phyloP scores from a whole-genome alignment of 441 rosid species.

The Rhodomyrtus psidioides region DNA sequence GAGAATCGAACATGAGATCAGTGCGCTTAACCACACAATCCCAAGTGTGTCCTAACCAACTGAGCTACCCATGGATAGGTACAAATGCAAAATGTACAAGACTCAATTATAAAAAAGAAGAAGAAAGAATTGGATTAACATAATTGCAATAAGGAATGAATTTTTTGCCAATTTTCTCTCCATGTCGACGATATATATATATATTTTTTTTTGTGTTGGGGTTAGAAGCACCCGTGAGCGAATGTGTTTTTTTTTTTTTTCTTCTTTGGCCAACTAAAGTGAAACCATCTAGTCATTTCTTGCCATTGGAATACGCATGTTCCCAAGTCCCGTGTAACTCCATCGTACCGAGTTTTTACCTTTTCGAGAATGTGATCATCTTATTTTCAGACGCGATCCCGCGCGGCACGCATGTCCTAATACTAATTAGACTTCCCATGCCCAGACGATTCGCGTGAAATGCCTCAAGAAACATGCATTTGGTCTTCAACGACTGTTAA shows the following conservation, averaged over 20 bases:
- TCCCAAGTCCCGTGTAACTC: neutral
- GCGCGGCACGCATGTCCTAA: neutral
- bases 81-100: too few species aligned
- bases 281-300: neutral
- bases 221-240: fast-evolving
- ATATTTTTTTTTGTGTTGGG: too few species aligned
- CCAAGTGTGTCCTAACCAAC: too few species aligned
- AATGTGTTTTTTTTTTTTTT: neutral
- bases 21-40: too few species aligned
- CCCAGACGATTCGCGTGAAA: neutral
- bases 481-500: neutral
- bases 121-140: too few species aligned
- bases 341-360: neutral
- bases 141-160: too few species aligned
- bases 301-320: neutral
- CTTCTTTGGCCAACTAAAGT: neutral
- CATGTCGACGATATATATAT: too few species aligned
- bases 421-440: neutral
- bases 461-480: neutral
- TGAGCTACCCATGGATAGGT: too few species aligned
- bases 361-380: neutral
- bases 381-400: neutral
- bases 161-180: too few species aligned
- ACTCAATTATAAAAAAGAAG: too few species aligned
- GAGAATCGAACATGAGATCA: too few species aligned